Base-by-base conservation (phyloP, 192 early-diverging fungal species). In the Glomus cerebriforme region DNA sequence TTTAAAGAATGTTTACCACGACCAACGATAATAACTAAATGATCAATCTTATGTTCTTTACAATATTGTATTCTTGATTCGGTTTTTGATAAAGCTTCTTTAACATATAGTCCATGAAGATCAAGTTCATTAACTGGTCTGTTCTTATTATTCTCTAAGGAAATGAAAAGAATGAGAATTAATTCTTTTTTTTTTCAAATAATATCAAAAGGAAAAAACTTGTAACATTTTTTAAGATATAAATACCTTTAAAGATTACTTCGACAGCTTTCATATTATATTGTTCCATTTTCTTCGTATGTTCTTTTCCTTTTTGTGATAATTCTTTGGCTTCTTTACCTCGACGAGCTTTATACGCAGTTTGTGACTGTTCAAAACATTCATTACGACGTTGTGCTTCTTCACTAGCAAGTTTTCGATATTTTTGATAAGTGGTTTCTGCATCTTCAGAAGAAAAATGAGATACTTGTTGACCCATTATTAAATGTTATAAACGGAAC, bases 71-170 rank as follows among this genome's bases (percentile, higher is more conserved):
- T 84, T 27, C 87, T 84, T 35, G 82, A 80, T 29, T 88, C 84
- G 1, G 89, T 81, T 12, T 84, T 80, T 7, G 79, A 84, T 5
- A 88, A 68, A 0, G 93, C 92, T 78, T 93, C 93, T 73, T 81
- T 75, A 34, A 94, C 93, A 78, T 85, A 90, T 15, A 92, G 76
- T 7, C 92, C 93, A 62, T 94, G 93, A 32, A 94, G 69, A 81
- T 94, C 93, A 65, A 94, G 76, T 73, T 93, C 87, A 45, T 85
- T 75, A 1, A 81, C 34, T 19, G 81, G 79, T 35, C 86, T 76
- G 5, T 29, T 43, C 6, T 73, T 27, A 62, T 92, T 92, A 71
- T 91, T 85, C 7, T 71, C 85, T 86, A 54, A 26, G 2, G 73
- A 43, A 37, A 78, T 58, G 9, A 10, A 0, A 12, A 43, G 0